phyloP scores from a whole-genome alignment of 2,329 filamentous ascomycete genomes.

The Tolypocladium paradoxum region DNA sequence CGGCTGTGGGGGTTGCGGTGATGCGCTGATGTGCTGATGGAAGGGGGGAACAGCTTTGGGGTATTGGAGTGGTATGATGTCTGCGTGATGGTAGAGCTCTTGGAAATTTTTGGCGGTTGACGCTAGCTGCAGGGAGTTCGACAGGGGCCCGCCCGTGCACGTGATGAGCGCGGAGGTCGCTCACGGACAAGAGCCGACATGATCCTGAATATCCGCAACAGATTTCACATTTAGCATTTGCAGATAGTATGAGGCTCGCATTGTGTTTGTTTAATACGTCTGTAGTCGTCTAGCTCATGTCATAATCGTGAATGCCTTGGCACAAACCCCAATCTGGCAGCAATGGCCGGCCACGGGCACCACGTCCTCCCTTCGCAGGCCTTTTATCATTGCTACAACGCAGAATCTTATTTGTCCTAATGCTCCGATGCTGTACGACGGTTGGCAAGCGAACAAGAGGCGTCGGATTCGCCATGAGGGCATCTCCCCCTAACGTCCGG shows the following conservation, averaged over 20 bases:
- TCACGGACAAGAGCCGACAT: background rate
- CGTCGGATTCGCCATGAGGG: background rate
- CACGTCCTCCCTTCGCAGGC: background rate
- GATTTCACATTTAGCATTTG: background rate
- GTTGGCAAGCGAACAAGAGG: background rate
- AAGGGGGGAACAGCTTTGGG: background rate
- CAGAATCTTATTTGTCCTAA: background rate
- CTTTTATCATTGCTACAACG: background rate
- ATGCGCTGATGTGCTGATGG: background rate
- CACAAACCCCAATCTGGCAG: background rate
- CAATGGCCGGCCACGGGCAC: background rate
- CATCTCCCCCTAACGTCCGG: background rate
- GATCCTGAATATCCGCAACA: background rate
- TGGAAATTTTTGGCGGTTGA: background rate
- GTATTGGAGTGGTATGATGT: background rate
- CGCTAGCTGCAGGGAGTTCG: constrained; percentile 1
- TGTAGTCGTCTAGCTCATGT: background rate
- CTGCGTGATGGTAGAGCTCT: background rate
- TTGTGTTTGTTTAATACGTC: background rate
- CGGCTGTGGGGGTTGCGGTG: constrained; percentile 14
- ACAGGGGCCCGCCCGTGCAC: background rate
- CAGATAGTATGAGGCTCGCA: background rate
- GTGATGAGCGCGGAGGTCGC: no score
- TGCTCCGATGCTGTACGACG: no score
- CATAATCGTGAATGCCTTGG: background rate